Conservation (phyloP, 108 stramenopile genomes). For the Cyclostephanos tholiformis region DNA sequence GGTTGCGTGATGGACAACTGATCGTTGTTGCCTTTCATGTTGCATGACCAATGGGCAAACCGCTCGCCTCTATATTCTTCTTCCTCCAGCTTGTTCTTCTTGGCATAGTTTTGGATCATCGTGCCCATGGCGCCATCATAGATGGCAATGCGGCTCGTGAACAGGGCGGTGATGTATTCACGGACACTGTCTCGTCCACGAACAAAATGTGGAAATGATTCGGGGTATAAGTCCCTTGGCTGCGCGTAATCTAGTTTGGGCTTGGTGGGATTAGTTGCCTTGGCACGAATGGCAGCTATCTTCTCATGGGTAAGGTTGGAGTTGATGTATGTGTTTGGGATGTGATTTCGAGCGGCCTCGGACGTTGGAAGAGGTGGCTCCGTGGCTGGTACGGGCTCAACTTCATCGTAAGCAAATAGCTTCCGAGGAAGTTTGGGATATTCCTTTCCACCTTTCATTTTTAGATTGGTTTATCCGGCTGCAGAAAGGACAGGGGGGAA, state of each 20-base stretch:
- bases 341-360: constrained; percentile 82
- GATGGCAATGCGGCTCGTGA: constrained; percentile 86
- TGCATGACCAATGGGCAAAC: constrained; percentile 91
- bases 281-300: constrained; percentile 76
- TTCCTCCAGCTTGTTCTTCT: constrained; percentile 92
- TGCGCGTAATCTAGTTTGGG: constrained; percentile 78
- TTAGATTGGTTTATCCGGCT: background rate
- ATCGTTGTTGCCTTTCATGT: constrained; percentile 99
- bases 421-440: constrained; percentile 56
- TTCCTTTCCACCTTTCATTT: background rate
- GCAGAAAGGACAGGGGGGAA: background rate
- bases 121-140: constrained; percentile 99
- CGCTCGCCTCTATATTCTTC: constrained; percentile 96
- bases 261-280: constrained; percentile 56
- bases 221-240: constrained; percentile 62
- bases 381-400: constrained; percentile 65
- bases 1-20: constrained; percentile 96
- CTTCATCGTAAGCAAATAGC: constrained; percentile 81
- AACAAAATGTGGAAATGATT: constrained; percentile 88
- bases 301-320: constrained; percentile 76
- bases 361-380: constrained; percentile 91
- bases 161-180: constrained; percentile 86
- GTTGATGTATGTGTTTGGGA: constrained; percentile 84
- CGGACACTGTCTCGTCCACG: constrained; percentile 92
- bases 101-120: constrained; percentile 98